Conservation (phyloP, 768 basidiomycete species). For the Vishniacozyma victoriae region DNA sequence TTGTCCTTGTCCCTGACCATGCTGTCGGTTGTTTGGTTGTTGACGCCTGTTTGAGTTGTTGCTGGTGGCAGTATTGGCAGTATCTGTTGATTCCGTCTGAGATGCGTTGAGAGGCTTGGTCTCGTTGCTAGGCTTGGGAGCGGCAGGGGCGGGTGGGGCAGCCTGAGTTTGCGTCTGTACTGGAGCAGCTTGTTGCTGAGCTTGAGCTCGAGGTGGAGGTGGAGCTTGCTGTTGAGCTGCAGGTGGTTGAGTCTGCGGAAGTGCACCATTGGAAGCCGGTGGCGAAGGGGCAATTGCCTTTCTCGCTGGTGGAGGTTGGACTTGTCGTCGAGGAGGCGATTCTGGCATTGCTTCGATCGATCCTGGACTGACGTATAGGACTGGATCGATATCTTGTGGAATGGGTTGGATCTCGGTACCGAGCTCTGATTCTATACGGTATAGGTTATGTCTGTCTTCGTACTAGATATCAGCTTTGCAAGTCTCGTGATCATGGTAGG, state of each 20-base stretch:
- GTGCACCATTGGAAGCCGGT: slow-evolving; percentile 8
- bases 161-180: slow-evolving; percentile 14
- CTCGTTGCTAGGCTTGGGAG: neutral
- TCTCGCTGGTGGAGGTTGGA: slow-evolving; percentile 10
- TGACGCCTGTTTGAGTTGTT: neutral
- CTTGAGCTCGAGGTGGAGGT: slow-evolving; percentile 5
- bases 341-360: slow-evolving; percentile 33
- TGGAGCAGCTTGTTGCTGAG: slow-evolving; percentile 16
- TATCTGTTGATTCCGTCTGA: neutral
- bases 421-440: slow-evolving; percentile 96
- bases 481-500: neutral
- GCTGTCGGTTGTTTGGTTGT: too few relatives aligned
- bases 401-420: slow-evolving; percentile 97
- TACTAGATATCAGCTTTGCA: slow-evolving; percentile 49
- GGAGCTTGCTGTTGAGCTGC: slow-evolving; percentile 8
- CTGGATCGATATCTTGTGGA: slow-evolving; percentile 81
- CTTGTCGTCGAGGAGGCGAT: slow-evolving; percentile 14
- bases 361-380: slow-evolving; percentile 80
- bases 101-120: neutral
- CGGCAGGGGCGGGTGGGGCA: slow-evolving; percentile 1
- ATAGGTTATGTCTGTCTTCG: slow-evolving; percentile 95
- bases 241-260: slow-evolving; percentile 10
- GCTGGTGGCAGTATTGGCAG: slow-evolving; percentile 1
- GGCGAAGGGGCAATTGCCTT: neutral
- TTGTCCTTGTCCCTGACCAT: slow-evolving; percentile 19